Evolutionary conservation across 345 rosid genomes (phyloP), one percentile per base, ranked within the genome.

Genomic region (Eucalyptus shirleyi): DNA sequence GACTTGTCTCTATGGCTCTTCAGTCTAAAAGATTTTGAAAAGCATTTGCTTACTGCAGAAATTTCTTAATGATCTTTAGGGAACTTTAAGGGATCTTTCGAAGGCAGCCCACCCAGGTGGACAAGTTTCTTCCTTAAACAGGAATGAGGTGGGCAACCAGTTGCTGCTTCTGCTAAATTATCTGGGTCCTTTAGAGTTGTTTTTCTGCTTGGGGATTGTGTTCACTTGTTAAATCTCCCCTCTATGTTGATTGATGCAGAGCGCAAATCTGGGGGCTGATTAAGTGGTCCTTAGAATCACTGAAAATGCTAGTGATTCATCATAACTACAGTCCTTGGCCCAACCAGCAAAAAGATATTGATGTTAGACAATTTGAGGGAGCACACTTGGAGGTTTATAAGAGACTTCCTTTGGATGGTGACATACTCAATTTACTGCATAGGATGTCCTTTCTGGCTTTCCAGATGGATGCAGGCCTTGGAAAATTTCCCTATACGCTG

Each of bases 11-110:
- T 21, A 12, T 21, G 83, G 28, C 47, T 77, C 24, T 77, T 37
- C 26, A 49, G 56, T 88, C 55, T 83, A 19, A 49, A 83, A 28
- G 26, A 17, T 12, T 24, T 59, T 51, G 13, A 18, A 51, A 30
- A 23, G 85, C 88, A 81, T 56, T 81, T 55, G 83, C 72, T 37
- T 86, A 65, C 56, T 82, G 53, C 26, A 51, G 50, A 24, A 82
- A 34, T 90, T 87, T 14, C 83, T 87, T 55, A 40, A 65, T 17
- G 49, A 13, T 13, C 34, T 89, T 91, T 93, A 96, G 97, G 98
- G 98, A 86, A 92, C 94, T 80, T 86, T 96, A 89, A 93, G 96
- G 92, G 98, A 95, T 88, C 94, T 95, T 86, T 92, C 95, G 7
- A 96, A 93, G 92, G 94, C 91, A 93, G 87, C 87, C 60, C 95